Percentiles rank a stretch among this genome's conserved stretches.
Conservation (phyloP, 1,284 basidiomycete genomes). For the Calocybe gambosa region DNA sequence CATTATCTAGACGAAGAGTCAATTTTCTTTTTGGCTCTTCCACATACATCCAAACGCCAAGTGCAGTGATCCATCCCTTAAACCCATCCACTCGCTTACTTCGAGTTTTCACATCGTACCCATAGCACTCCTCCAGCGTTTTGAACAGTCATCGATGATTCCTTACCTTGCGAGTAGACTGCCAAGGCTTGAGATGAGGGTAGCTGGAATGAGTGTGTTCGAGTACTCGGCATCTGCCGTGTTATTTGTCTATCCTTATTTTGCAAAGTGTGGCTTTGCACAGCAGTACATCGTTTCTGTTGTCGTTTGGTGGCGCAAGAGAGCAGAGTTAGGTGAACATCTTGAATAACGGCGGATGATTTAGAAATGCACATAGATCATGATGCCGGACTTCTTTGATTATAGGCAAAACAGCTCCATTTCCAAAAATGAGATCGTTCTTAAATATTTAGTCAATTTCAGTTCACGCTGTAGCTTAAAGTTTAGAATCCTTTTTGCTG, state of each 20-base stretch:
- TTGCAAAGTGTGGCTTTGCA: too few relatives aligned
- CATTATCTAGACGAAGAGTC: constrained; percentile 40
- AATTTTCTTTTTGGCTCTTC: constrained; percentile 11
- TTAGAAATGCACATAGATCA: too few relatives aligned
- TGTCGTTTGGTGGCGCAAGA: too few relatives aligned
- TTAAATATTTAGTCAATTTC: too few relatives aligned
- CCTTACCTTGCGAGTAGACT: constrained; percentile 5
- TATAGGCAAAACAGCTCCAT: too few relatives aligned
- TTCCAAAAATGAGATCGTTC: too few relatives aligned
- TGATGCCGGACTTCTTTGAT: too few relatives aligned
- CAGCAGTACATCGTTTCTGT: too few relatives aligned
- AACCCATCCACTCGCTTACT: constrained; percentile 11
- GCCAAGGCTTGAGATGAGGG: constrained; percentile 2
- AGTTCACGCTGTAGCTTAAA: too few relatives aligned
- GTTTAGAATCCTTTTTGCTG: too few relatives aligned
- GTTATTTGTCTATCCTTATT: not conserved
- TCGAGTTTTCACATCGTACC: not conserved
- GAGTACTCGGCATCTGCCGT: constrained; percentile 15
- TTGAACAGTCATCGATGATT: not conserved
- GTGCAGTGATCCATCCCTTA: constrained; percentile 15
- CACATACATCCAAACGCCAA: constrained; percentile 14
- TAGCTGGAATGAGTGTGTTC: not conserved
- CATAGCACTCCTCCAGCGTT: not conserved
- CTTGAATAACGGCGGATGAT: too few relatives aligned
- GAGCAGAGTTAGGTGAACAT: too few relatives aligned